Percentiles rank a stretch among this genome's conserved stretches.
Conservation (phyloP, 1,139 yeast genomes). For the Kluyveromyces sp. region DNA sequence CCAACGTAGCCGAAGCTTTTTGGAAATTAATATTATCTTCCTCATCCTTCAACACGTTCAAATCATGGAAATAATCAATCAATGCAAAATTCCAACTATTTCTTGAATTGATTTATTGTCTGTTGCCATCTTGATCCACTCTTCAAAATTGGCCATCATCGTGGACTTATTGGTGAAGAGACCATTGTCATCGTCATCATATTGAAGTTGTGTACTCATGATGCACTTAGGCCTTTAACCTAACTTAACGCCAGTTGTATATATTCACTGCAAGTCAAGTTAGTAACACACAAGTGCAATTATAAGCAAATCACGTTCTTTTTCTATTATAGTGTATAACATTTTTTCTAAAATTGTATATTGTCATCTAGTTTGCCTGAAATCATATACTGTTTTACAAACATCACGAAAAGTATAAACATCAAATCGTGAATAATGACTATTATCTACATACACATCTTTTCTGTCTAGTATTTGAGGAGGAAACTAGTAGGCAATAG, state of each 20-base stretch:
- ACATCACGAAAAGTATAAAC: neutral
- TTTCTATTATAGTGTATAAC: neutral
- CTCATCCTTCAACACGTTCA: constrained; percentile 28
- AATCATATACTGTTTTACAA: neutral
- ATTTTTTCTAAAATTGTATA: neutral
- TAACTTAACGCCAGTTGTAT: neutral
- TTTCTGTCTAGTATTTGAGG: no score
- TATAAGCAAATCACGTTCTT: neutral
- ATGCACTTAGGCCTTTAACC: no score
- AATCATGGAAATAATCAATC: constrained; percentile 63
- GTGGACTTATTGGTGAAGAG: constrained; percentile 31
- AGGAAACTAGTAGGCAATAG: no score
- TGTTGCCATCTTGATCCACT: constrained; percentile 85
- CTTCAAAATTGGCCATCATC: constrained; percentile 69
- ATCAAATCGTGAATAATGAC: neutral
- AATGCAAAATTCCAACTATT: constrained; percentile 79
- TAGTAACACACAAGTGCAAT: no score
- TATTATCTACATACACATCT: neutral
- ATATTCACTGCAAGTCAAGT: neutral
- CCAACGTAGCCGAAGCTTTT: constrained; percentile 70
- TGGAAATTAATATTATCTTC: constrained; percentile 48
- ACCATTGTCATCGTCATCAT: constrained; percentile 24
- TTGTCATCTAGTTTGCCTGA: no score
- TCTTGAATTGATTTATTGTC: constrained; percentile 68
- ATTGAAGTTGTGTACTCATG: constrained; percentile 18